A percentile compares a stretch with the other conserved stretches of the same genome.
phyloP scores from a whole-genome alignment of 805 yeast genomes.

The Suhomyces faveliae region DNA sequence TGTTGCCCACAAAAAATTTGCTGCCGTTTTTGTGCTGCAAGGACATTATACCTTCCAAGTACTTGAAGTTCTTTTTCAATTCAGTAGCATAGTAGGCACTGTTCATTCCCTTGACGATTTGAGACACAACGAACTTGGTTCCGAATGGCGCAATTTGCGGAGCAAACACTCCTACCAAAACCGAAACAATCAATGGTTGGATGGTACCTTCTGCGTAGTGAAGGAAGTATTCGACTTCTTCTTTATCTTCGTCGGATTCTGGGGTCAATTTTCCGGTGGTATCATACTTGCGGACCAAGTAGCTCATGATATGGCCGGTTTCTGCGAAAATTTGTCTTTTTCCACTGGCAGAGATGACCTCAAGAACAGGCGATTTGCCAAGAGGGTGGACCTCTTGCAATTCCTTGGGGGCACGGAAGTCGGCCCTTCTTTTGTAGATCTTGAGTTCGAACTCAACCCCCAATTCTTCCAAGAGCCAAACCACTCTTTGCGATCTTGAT shows the following conservation, averaged over 20 bases:
- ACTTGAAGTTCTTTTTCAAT: constrained; percentile 21
- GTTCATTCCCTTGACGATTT: constrained; percentile 24
- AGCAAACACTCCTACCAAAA: constrained; percentile 26
- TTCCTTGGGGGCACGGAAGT: constrained; percentile 37
- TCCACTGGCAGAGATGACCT: constrained; percentile 22
- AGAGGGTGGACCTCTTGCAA: constrained; percentile 33
- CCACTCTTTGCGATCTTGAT: constrained; percentile 38
- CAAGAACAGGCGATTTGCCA: constrained; percentile 38
- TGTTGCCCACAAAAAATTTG: constrained; percentile 32
- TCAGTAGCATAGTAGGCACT: constrained; percentile 26
- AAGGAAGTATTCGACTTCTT: constrained; percentile 26
- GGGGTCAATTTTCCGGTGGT: constrained; percentile 24
- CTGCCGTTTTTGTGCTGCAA: constrained; percentile 19
- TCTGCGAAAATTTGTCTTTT: constrained; percentile 39
- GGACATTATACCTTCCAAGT: constrained; percentile 29
- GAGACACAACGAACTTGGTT: constrained; percentile 18
- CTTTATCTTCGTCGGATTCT: constrained; percentile 36
- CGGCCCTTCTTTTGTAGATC: constrained; percentile 24
- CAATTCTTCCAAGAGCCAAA: constrained; percentile 40
- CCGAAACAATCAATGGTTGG: constrained; percentile 21
- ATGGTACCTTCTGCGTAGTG: constrained; percentile 27
- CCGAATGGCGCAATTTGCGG: constrained; percentile 29
- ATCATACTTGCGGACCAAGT: constrained; percentile 52
- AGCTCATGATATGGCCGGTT: constrained; percentile 57
- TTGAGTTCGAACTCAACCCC: constrained; percentile 33